Evolutionary conservation across 2,329 filamentous ascomycete genomes (phyloP).

Genomic region (Pseudovirgaria hyperparasitica): DNA sequence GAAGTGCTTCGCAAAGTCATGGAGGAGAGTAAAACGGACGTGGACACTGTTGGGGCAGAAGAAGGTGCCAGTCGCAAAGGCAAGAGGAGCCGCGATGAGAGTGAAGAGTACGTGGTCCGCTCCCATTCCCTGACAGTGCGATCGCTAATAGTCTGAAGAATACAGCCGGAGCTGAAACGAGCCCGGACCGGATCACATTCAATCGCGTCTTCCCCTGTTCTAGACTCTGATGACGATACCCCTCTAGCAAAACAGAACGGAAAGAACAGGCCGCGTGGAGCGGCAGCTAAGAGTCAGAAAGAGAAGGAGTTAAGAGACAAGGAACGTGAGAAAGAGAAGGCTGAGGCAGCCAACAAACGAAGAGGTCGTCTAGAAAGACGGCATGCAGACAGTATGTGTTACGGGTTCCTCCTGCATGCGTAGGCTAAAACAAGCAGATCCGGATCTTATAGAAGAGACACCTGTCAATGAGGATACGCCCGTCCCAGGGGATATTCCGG

Average conservation of each 20-base stretch:
- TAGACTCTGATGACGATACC: slow-evolving; percentile 62
- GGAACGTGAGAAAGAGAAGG: slow-evolving; percentile 60
- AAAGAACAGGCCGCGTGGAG: slow-evolving; percentile 32
- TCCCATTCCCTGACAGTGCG: slow-evolving; percentile 4
- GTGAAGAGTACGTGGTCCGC: slow-evolving; percentile 66
- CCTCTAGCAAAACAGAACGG: slow-evolving; percentile 27
- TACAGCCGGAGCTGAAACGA: slow-evolving; percentile 60
- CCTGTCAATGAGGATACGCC: slow-evolving; percentile 16
- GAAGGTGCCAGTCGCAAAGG: slow-evolving; percentile 48
- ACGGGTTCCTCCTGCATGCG: slow-evolving; percentile 10
- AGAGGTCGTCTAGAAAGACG: slow-evolving; percentile 73
- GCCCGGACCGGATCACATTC: slow-evolving; percentile 55
- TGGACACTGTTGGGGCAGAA: slow-evolving; percentile 41
- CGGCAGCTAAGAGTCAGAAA: slow-evolving; percentile 37
- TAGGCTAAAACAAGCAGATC: slow-evolving; percentile 15
- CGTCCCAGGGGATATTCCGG: slow-evolving; percentile 11
- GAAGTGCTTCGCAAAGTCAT: slow-evolving; percentile 79
- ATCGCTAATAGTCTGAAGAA: slow-evolving; percentile 39
- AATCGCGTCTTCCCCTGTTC: slow-evolving; percentile 35
- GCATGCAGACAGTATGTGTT: slow-evolving; percentile 59
- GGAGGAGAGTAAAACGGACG: slow-evolving; percentile 86
- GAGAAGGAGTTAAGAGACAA: slow-evolving; percentile 48
- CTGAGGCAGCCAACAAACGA: slow-evolving; percentile 65
- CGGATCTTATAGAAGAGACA: slow-evolving; percentile 14
- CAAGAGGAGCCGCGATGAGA: slow-evolving; percentile 81